A percentile compares a stretch with the other conserved stretches of the same genome.
These are phyloP conservation scores for Geoglossum glabrum DNA, from an alignment of 495 filamentous ascomycete genomes.

Conservation along the genomic window DNA sequence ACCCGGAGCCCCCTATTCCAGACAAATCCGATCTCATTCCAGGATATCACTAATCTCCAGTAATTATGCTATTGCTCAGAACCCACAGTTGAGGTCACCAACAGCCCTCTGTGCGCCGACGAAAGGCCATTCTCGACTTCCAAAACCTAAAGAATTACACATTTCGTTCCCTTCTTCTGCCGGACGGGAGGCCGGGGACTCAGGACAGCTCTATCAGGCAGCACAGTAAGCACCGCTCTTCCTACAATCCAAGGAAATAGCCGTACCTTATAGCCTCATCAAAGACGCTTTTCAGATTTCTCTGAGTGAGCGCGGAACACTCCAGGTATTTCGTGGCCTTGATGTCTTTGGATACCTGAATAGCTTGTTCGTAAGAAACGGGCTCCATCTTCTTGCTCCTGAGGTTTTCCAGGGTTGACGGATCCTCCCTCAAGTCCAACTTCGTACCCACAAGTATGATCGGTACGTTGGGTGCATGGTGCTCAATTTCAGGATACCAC, in stretches of 20 bases:
- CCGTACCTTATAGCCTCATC: constrained; percentile 86
- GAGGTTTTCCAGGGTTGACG: constrained; percentile 53
- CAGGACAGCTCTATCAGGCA: constrained; percentile 47
- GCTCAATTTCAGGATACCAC: constrained; percentile 95
- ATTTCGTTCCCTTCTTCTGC: constrained; percentile 47
- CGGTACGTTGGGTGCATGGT: constrained; percentile 85
- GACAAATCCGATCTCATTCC: neutral
- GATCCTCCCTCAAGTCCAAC: constrained; percentile 84
- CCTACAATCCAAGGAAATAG: neutral
- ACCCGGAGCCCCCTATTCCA: neutral
- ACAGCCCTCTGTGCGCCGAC: constrained; percentile 16
- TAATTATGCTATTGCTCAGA: neutral
- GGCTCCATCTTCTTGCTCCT: constrained; percentile 77
- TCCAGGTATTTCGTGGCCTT: constrained; percentile 86
- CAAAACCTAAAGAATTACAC: constrained; percentile 45
- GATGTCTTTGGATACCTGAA: constrained; percentile 77
- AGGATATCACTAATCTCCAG: neutral
- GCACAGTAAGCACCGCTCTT: constrained; percentile 10
- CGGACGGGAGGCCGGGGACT: constrained; percentile 47
- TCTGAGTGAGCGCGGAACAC: constrained; percentile 93
- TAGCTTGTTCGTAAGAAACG: constrained; percentile 73
- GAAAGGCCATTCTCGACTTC: neutral
- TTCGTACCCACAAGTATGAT: constrained; percentile 97
- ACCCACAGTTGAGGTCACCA: constrained; percentile 1
- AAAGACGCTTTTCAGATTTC: constrained; percentile 92